Conservation (phyloP, 805 yeast genomes). For the Scheffersomyces lignosus region DNA sequence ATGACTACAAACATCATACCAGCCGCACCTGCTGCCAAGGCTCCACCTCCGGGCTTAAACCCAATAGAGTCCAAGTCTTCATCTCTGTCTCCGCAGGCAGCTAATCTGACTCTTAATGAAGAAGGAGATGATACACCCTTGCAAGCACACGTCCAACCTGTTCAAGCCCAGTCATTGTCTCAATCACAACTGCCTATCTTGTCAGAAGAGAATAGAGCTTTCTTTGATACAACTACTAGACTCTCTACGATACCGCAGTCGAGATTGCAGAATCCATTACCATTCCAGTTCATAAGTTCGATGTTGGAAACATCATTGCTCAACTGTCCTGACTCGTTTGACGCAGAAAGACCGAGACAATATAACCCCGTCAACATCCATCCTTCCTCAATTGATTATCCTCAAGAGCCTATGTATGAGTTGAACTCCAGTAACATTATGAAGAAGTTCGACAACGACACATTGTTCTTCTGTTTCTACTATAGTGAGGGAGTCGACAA, state of each 20-base stretch:
- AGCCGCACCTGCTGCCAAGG: constrained; percentile 13
- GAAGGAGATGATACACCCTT: constrained; percentile 6
- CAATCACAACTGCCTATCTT: constrained; percentile 19
- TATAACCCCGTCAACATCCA: constrained; percentile 80
- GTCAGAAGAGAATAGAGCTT: constrained; percentile 13
- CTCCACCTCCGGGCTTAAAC: constrained; percentile 13
- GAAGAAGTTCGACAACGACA: constrained; percentile 77
- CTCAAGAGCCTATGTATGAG: constrained; percentile 77
- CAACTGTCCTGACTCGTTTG: constrained; percentile 91
- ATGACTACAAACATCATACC: constrained; percentile 8
- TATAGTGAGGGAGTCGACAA: constrained; percentile 51
- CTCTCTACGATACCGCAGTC: constrained; percentile 33
- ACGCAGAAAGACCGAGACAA: constrained; percentile 79
- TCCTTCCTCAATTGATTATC: constrained; percentile 88
- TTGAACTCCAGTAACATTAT: constrained; percentile 60
- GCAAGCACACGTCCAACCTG: background rate
- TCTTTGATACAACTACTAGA: constrained; percentile 23
- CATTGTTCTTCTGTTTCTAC: constrained; percentile 89
- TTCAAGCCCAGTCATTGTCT: background rate
- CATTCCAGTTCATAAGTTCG: constrained; percentile 52
- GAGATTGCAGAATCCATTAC: constrained; percentile 52
- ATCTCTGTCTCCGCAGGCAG: constrained; percentile 6
- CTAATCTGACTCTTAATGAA: constrained; percentile 5
- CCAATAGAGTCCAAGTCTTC: constrained; percentile 7
- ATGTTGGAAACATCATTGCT: constrained; percentile 75